phyloP scores from a whole-genome alignment of 164 flowering plant genomes.

The Liriodendron chinense region DNA sequence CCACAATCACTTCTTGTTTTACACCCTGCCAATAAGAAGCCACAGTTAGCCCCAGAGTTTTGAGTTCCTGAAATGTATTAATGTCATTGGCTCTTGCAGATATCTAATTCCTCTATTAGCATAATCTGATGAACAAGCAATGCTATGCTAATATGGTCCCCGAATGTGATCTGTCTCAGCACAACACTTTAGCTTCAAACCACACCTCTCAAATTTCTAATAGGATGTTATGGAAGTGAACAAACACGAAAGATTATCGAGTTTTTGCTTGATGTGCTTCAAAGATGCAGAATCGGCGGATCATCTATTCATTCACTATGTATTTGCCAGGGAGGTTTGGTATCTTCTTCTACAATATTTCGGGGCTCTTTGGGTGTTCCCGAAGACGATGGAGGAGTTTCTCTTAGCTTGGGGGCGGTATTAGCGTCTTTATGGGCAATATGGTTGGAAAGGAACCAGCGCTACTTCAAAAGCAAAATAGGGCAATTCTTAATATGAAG shows the following conservation, averaged over 20 bases:
- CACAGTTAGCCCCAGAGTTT: background rate
- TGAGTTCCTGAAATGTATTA: background rate
- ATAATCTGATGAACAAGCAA: background rate
- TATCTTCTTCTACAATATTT: too few species aligned
- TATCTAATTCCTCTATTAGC: background rate
- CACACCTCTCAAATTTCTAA: background rate
- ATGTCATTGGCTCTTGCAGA: background rate
- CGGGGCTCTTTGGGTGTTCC: too few species aligned
- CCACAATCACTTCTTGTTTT: conserved; percentile 83
- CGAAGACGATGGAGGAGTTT: too few species aligned
- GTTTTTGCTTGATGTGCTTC: background rate
- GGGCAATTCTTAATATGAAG: too few species aligned
- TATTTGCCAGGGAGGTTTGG: too few species aligned
- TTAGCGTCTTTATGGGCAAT: too few species aligned
- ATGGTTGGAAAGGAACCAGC: too few species aligned
- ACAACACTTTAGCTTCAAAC: background rate
- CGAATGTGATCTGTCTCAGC: background rate
- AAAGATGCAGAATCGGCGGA: too few species aligned
- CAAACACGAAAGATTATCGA: background rate
- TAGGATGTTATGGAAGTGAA: background rate
- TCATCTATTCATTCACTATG: too few species aligned
- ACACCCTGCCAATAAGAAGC: conserved; percentile 50
- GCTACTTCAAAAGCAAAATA: too few species aligned
- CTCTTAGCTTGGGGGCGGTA: too few species aligned
- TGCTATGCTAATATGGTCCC: background rate